These are phyloP conservation scores for Talaromyces borbonicus DNA, from an alignment of 495 filamentous ascomycete species.

Conservation along the genomic window DNA sequence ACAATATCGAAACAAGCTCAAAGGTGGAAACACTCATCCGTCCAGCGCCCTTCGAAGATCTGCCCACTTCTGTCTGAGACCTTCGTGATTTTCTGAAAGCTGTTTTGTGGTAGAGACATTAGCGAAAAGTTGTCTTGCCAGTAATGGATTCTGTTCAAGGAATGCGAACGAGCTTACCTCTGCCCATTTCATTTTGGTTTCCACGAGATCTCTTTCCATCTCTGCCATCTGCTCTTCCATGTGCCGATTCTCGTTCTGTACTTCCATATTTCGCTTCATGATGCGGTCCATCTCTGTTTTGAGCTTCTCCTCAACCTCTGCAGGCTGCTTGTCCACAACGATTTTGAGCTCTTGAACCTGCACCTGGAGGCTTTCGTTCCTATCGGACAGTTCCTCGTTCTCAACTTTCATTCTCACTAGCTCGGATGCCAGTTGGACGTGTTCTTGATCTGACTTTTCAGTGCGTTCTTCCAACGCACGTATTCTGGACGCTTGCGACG, in stretches of 20 bases:
- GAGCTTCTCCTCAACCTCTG: slow-evolving; percentile 75
- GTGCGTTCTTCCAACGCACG: slow-evolving; percentile 77
- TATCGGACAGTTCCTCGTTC: slow-evolving; percentile 78
- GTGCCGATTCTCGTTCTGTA: slow-evolving; percentile 84
- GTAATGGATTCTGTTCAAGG: no score
- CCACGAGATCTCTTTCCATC: slow-evolving; percentile 89
- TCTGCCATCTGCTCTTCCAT: slow-evolving; percentile 87
- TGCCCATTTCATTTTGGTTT: slow-evolving; percentile 89
- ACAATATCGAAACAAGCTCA: not conserved
- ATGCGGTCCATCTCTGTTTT: slow-evolving; percentile 82
- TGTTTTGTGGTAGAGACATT: slow-evolving; percentile 7
- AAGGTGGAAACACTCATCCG: slow-evolving; percentile 1
- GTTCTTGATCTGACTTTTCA: slow-evolving; percentile 84
- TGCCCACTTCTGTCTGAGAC: slow-evolving; percentile 67
- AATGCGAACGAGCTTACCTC: slow-evolving; percentile 58
- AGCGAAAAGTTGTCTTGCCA: no score
- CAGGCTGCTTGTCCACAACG: slow-evolving; percentile 81
- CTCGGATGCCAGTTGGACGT: slow-evolving; percentile 84
- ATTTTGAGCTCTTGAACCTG: slow-evolving; percentile 74
- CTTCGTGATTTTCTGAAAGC: slow-evolving; percentile 59
- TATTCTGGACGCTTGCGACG: slow-evolving; percentile 56
- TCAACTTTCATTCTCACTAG: slow-evolving; percentile 86
- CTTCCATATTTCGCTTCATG: slow-evolving; percentile 85
- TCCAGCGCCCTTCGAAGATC: slow-evolving; percentile 65
- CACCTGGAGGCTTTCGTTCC: slow-evolving; percentile 73